Conservation (phyloP, 2,329 filamentous ascomycete genomes). For the Hypoxylon sp. region DNA sequence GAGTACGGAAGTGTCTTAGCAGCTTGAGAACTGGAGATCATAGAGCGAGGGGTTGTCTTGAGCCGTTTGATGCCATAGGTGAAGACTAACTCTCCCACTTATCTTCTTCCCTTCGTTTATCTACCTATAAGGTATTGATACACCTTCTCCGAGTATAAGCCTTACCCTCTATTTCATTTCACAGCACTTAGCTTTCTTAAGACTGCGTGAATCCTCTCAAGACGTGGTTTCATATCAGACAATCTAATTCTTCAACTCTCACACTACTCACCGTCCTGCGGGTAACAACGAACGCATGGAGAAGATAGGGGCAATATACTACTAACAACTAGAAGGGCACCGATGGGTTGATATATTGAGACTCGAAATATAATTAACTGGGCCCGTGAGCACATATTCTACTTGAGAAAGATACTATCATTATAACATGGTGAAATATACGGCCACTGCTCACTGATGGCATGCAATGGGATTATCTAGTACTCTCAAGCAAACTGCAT, state of each 20-base stretch:
- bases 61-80: too few species aligned
- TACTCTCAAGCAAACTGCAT: neutral
- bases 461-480: neutral
- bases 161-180: too few species aligned
- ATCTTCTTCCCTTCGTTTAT: too few species aligned
- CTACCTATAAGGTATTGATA: too few species aligned
- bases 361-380: neutral
- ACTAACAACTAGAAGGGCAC: neutral
- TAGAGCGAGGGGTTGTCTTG: too few species aligned
- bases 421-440: too few species aligned
- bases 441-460: neutral
- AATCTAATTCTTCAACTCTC: neutral
- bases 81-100: too few species aligned
- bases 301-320: neutral
- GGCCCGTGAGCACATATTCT: neutral
- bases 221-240: neutral
- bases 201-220: neutral
- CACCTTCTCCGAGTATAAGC: too few species aligned
- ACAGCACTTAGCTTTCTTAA: neutral
- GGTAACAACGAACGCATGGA: neutral
- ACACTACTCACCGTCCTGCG: neutral
- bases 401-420: neutral
- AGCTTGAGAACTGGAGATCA: too few species aligned
- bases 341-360: neutral
- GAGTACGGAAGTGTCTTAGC: too few species aligned